Evolutionary conservation across 1,284 basidiomycete genomes (phyloP), one percentile per base, ranked within the genome.

Genomic region (Trichosporon sp.): DNA sequence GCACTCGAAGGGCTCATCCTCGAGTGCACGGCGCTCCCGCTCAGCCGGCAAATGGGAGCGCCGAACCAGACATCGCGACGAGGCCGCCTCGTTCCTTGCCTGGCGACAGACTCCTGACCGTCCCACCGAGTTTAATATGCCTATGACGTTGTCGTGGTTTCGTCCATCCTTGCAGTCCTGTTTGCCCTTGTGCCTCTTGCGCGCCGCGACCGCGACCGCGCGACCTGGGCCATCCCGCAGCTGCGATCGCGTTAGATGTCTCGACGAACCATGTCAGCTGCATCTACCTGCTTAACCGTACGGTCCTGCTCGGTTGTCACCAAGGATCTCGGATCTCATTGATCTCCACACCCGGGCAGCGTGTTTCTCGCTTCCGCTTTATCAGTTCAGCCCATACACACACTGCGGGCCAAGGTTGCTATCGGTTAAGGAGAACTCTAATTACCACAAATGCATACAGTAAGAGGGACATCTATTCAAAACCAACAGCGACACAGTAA

Each of bases 401-500:
- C n/a, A n/a, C n/a, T n/a, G n/a, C n/a, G n/a, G n/a, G n/a, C n/a
- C 32, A 32, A 32, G 5, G 32, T 5, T 32, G 47, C 47, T 27
- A 60, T 27, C 23, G 25, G 4, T 2, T 31, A 27, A 38, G 29
- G 29, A 31, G 32, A 56, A 62, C 42, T 66, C 56, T 44, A 42
- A 67, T 67, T 67, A 67, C 66, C 66, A 67, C 66, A 67, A 38
- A 67, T 67, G 66, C 66, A 67, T 67, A 67, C 66, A 67, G 66
- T 34, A 62, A 47, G 58, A 47, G 66, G 42, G 56, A 60, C 56
- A 60, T 60, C 56, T 60, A 60, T 60, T 60, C 56, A 32, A 60
- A 31, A 60, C 56, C 56, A 60, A 29, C 56, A 60, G 56, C 27
- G 56, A 31, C 56, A 60, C 56, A 60, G 56, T 31, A 60, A 60